Conservation (phyloP, 768 basidiomycete species). For the Clitopilus passeckerianus region DNA sequence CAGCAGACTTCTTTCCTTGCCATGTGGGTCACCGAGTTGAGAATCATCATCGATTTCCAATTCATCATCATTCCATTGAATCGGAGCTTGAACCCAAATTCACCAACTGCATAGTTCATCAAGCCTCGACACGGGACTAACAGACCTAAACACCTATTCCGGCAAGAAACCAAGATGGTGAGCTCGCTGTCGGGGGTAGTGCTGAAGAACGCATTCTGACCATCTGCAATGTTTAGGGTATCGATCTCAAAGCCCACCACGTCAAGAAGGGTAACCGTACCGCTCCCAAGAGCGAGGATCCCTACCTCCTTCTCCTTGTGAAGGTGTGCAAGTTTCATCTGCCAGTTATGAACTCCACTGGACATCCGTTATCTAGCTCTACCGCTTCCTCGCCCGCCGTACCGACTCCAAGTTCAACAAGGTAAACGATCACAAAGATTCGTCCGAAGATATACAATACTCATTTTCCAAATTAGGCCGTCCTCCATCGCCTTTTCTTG, state of each 20-base stretch:
- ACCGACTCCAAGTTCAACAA: conserved; percentile 97
- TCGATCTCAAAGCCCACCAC: conserved; percentile 94
- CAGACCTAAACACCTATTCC: conserved; percentile 45
- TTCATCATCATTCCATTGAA: conserved; percentile 12
- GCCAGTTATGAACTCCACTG: conserved; percentile 5
- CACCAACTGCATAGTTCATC: conserved; percentile 60
- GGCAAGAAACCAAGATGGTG: conserved; percentile 77
- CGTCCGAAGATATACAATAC: conserved; percentile 15
- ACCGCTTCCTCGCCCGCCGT: conserved; percentile 97
- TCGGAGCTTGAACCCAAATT: conserved; percentile 40
- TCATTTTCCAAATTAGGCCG: conserved; percentile 43
- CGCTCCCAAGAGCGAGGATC: conserved; percentile 98
- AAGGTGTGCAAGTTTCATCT: conserved; percentile 52
- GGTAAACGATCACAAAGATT: conserved; percentile 30
- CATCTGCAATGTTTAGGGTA: conserved; percentile 59
- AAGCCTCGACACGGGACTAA: conserved; percentile 46
- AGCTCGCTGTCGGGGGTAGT: conserved; percentile 42
- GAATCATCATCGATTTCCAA: neutral
- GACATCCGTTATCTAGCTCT: conserved; percentile 55
- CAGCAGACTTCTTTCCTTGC: neutral
- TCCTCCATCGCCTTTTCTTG: conserved; percentile 96
- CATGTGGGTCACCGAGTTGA: neutral
- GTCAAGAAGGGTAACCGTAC: conserved; percentile 96
- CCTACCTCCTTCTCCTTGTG: conserved; percentile 95
- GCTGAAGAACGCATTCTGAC: conserved; percentile 11